Evolutionary conservation across 2,329 filamentous ascomycete species (phyloP), one percentile per base, ranked within the genome.

Genomic region (Cytospora paraplurivora): DNA sequence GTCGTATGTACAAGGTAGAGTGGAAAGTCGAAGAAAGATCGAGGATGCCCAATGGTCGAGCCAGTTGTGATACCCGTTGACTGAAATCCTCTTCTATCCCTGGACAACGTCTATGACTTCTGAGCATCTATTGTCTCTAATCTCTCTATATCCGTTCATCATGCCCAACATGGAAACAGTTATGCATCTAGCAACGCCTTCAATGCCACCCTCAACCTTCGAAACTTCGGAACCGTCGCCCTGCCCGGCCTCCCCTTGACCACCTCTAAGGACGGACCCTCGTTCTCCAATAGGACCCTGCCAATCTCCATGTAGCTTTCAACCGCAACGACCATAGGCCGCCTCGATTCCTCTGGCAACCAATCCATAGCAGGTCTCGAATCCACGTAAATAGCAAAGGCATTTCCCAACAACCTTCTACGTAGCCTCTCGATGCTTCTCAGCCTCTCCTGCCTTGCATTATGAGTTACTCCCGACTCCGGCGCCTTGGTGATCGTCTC

Each of bases 281-380:
- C 49, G 10, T 50, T 38, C 56, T 69, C 68, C 33, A 63, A 38
- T 50, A 70, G 47, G 13, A 70, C 66, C 41, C 68, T 53, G 5
- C 65, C 68, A 33, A 70, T 70, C 66, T 68, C 68, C 68, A 69
- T 69, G 21, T 69, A 70, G 33, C 65, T 69, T 51, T 70, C 68
- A 7, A 69, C 68, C 1, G 68, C 68, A 6, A 66, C 67, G 47
- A 70, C 66, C 68, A 70, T 70, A 6, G 69, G 69, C 10, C 83
- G 86, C 67, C 85, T 79, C 0, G 84, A 85, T 69, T 87, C 82
- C 0, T 65, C 55, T 0, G 89, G 89, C 0, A 93, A 76, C 66
- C 81, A 75, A 56, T 87, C 81, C 68, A 93, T 90, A 0, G 83
- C 81, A 1, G 70, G 73, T 58, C 81, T 77, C 3, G 85, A 84